Evolutionary conservation across 148 eudicot genomes (phyloP).

Genomic region (Fallopia convolvulus): DNA sequence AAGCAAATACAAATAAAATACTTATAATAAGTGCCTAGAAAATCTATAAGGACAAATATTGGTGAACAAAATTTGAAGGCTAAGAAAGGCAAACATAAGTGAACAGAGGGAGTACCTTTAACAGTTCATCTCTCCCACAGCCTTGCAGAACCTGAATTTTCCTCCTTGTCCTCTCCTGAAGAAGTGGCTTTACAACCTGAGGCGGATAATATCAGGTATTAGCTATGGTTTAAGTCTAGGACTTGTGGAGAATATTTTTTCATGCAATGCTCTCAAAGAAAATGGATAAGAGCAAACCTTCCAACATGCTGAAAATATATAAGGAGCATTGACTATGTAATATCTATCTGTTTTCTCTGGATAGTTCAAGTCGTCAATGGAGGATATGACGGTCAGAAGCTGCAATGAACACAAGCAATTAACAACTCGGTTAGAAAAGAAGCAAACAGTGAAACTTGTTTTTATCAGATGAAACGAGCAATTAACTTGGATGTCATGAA

Average conservation of each 20-base stretch:
- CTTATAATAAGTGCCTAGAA: too few relatives aligned
- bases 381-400: slow-evolving; percentile 83
- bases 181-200: slow-evolving; percentile 94
- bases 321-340: slow-evolving; percentile 91
- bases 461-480: not conserved
- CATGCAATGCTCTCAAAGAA: not conserved
- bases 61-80: too few relatives aligned
- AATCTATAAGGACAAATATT: not conserved
- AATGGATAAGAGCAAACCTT: slow-evolving; percentile 44
- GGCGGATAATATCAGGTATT: not conserved
- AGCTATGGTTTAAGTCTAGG: not conserved
- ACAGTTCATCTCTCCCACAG: slow-evolving; percentile 74
- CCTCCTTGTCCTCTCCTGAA: slow-evolving; percentile 94
- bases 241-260: not conserved
- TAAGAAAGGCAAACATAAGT: too few relatives aligned
- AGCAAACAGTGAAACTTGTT: not conserved
- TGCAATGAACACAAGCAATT: slow-evolving; percentile 28
- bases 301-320: slow-evolving; percentile 98
- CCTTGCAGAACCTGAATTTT: slow-evolving; percentile 90
- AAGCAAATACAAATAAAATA: too few relatives aligned
- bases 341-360: slow-evolving; percentile 98
- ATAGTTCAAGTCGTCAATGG: slow-evolving; percentile 92
- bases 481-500: not conserved
- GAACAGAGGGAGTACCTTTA: slow-evolving; percentile 40
- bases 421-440: not conserved